Base-by-base conservation (phyloP, 441 rosid genomes). In the Erysimum cheiri region DNA sequence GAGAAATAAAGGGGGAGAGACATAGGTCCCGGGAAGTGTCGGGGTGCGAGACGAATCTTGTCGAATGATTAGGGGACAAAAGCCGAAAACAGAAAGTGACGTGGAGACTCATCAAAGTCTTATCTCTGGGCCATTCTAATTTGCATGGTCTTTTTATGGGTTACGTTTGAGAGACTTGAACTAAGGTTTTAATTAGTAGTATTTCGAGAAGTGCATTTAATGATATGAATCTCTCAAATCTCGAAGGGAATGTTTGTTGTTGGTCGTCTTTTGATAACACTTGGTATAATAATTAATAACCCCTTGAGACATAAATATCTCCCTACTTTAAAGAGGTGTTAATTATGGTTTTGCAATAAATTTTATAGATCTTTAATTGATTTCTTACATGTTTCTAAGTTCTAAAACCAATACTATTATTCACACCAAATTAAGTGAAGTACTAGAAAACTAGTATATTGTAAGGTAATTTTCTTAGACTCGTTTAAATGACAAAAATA, bases 21-120 rank as follows among this genome's bases (percentile, higher is more conserved):
- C 87, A 82, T 65, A 73, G 93, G 88, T 88, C 85, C 91, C 85
- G 64, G 46, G 67, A 66, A 80, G 36, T 90, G 98, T 85, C 87
- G 91, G 94, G 64, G 84, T 81, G 81, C 67, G 96, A 90, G 75
- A 78, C 73, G 69, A 88, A 88, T 88, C 79, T 67, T 67, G 85
- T 84, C 84, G 85, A 75, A 81, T 70, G 78, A 80, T 77, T 84
- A 69, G 72, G 83, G 78, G 93, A 84, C 91, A 88, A 85, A 87
- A 82, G 92, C 85, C 82, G 83, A 83, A 64, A 62, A 35, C 26
- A 69, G 85, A 84, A 83, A 81, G 68, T 74, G 87, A 91, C 87
- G 78, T 44, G 77, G 83, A 79, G 84, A 81, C 60, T 73, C 70
- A 66, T 66, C 69, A 46, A 59, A 60, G 64, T 67, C 69, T 33